These are phyloP conservation scores for Solanum chacoense DNA, from an alignment of 305 asterid genomes.

Conservation along the genomic window DNA sequence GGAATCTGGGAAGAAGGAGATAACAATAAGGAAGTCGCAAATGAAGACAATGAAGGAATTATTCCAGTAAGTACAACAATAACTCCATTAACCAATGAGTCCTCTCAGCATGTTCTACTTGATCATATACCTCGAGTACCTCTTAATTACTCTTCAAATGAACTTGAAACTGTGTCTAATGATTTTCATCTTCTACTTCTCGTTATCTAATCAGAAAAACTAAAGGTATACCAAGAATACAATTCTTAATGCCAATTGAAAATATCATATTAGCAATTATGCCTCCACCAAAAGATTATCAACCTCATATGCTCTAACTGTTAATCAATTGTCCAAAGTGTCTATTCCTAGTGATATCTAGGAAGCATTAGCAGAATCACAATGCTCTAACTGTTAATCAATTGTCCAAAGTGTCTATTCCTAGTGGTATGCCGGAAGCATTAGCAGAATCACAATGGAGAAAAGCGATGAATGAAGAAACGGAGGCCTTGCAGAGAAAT, in stretches of 20 bases:
- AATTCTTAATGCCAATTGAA: not conserved
- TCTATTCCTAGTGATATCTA: not conserved
- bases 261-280: not conserved
- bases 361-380: not conserved
- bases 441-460: not conserved
- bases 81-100: not conserved
- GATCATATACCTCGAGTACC: not conserved
- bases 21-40: not conserved
- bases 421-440: not conserved
- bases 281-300: not conserved
- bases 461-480: not conserved
- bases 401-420: not conserved
- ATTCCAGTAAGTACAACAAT: not conserved
- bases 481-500: not conserved
- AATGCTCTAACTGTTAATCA: not conserved
- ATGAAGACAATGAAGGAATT: not conserved
- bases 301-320: not conserved
- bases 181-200: not conserved
- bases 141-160: not conserved
- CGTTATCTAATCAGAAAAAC: not conserved
- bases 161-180: not conserved
- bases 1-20: not conserved
- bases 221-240: not conserved
- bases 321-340: not conserved
- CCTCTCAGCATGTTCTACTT: not conserved